A percentile compares a stretch with the other conserved stretches of the same genome.
Evolutionary conservation across 2,329 filamentous ascomycete species (phyloP).

Genomic region (Xylariaceae sp.): DNA sequence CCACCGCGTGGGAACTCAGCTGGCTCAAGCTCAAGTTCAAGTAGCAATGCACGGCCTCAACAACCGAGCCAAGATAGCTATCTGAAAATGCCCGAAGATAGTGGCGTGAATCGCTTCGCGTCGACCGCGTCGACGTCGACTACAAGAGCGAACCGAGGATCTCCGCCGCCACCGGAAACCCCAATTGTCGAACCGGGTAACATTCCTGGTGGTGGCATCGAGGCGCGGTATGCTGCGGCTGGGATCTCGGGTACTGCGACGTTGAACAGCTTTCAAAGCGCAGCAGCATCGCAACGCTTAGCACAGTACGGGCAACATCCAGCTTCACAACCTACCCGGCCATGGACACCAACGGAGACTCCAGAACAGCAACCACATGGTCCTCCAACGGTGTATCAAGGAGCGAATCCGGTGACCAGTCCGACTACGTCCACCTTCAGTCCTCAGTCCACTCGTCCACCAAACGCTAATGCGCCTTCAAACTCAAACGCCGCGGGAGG

Average conservation of each 20-base stretch:
- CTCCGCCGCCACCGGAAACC: constrained; percentile 93
- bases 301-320: constrained; percentile 74
- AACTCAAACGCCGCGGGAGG: constrained; percentile 36
- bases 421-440: constrained; percentile 55
- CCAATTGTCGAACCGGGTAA: constrained; percentile 76
- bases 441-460: constrained; percentile 48
- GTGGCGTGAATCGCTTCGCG: constrained; percentile 65
- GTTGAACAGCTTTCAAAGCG: constrained; percentile 78
- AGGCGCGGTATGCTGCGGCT: constrained; percentile 88
- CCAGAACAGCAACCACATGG: constrained; percentile 88
- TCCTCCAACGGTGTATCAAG: constrained; percentile 90
- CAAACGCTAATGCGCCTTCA: constrained; percentile 39
- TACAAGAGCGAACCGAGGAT: constrained; percentile 88
- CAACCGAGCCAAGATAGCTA: constrained; percentile 41
- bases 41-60: constrained; percentile 42
- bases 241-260: constrained; percentile 89
- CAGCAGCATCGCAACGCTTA: constrained; percentile 80
- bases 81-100: constrained; percentile 52
- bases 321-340: constrained; percentile 61
- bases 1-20: constrained; percentile 54
- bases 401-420: constrained; percentile 71
- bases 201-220: constrained; percentile 80
- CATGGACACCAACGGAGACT: constrained; percentile 94
- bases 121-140: constrained; percentile 95
- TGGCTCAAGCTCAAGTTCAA: constrained; percentile 42